These are phyloP conservation scores for Aureobasidium sp. DNA, from an alignment of 2,329 filamentous ascomycete species.

Conservation along the genomic window DNA sequence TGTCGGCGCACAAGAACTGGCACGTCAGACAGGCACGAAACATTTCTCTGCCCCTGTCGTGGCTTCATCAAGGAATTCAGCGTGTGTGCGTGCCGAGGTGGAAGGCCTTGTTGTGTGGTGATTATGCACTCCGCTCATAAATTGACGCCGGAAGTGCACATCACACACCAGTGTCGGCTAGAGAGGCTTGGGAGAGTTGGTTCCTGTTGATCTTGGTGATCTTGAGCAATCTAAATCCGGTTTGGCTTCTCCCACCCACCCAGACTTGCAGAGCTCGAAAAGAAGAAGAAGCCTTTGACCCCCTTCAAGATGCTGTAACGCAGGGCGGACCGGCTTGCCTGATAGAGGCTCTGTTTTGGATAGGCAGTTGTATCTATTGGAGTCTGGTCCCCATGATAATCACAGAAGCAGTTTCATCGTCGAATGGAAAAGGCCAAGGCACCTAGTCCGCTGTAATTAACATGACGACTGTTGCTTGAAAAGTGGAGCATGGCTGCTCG, in stretches of 20 bases:
- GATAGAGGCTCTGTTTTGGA: not conserved
- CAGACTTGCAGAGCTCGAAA: not conserved
- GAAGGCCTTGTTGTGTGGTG: not conserved
- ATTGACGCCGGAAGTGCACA: slow-evolving; percentile 4
- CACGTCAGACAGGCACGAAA: not conserved
- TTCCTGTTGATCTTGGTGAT: slow-evolving; percentile 9
- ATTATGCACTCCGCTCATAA: slow-evolving; percentile 3
- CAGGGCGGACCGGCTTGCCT: not conserved
- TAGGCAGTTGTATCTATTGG: slow-evolving; percentile 9
- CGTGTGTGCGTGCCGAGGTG: not conserved
- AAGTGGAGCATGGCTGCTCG: not conserved
- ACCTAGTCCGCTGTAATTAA: not conserved
- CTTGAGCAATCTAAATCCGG: slow-evolving; percentile 4
- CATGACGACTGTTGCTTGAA: slow-evolving; percentile 9
- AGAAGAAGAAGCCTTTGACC: not conserved
- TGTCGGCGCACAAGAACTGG: not conserved
- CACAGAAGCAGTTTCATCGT: slow-evolving; percentile 4
- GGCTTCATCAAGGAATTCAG: not conserved
- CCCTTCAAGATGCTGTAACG: not conserved
- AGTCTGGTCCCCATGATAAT: slow-evolving; percentile 11
- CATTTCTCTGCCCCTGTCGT: slow-evolving; percentile 9
- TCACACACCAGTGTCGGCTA: slow-evolving; percentile 4
- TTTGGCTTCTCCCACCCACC: not conserved
- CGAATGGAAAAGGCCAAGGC: not conserved
- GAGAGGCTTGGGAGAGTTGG: not conserved